Base-by-base conservation (phyloP, 768 basidiomycete species). In the Lactifluus hygrophoroides region DNA sequence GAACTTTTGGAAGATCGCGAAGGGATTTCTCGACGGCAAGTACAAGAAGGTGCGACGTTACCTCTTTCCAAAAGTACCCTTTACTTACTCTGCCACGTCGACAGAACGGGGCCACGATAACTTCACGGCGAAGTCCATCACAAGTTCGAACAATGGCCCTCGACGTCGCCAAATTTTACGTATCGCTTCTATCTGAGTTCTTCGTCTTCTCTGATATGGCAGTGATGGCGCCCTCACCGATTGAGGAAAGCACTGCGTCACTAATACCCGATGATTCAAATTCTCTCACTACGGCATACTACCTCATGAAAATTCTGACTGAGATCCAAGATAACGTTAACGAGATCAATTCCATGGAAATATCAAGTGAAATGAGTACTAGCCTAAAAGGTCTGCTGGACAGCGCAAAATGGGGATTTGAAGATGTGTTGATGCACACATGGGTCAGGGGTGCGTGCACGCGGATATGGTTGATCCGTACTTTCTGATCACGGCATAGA, bases 1-100 rank as follows among this genome's bases (percentile, higher is more conserved):
- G 14, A 90, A 81, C 66, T 97, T 97, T 73, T 95, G 93, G 92
- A 88, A 85, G 68, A 89, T 99, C 48, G 86, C 90, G 2, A 90
- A 83, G 70, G 84, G 81, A 23, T 95, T 94, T 67, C 84, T 94
- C 74, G 94, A 96, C 43, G 95, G 96, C 5, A 93, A 90, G 70
- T 94, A 89, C 69, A 87, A 84, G 70, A 92, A 86, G 80, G 94
- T 94, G 54, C 3, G 55, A 16, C 11, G 44, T 23, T 40, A 23
- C 38, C 50, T 48, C 56, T 50, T 27, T 43, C 49, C 52, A n/a
- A 23, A 38, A 35, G 25, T 8, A 21, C 54, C 2, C 35, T 40
- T 47, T 17, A 8, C 34, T 32, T 45, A 25, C 30, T n/a, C 25
- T 32, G 46, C 21, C 43, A n/a, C 21, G 11, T 3, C 21, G 30